Evolutionary conservation across 2,329 filamentous ascomycete genomes (phyloP), one percentile per base, ranked within the genome.

Genomic region (Fusarium sp.): DNA sequence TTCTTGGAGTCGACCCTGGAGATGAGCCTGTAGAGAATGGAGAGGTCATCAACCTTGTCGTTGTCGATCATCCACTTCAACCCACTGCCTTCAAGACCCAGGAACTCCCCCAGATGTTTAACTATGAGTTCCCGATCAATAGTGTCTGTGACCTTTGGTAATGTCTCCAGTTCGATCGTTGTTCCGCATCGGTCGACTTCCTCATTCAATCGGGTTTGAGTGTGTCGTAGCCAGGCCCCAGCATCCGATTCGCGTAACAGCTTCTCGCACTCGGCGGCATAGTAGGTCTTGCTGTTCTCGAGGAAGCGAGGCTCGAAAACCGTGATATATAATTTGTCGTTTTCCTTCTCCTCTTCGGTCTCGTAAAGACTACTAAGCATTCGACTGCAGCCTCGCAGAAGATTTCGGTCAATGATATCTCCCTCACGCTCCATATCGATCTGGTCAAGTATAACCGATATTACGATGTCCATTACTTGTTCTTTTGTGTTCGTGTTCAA

Each of bases 321-420:
- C 1, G 89, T 92, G 28, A 94, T 80, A 75, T 99, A 99, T 0
- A 99, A 83, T 73, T 94, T 96, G 40, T 92, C 87, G 44, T 87
- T 84, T 67, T 96, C 91, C 7, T 88, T 86, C 74, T 97, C 94
- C 6, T 89, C 85, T 56, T 94, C 88, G 0, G 89, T 90, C 76
- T 97, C 91, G 76, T 97, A 96, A 0, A 99, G 83, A 9, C 88
- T 88, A 75, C 96, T 95, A 7, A 99, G 85, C 94, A 99, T 97
- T 71, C 91, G 89, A 4, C 93, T 87, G 75, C 93, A 95, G 50
- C 92, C 91, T 68, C 93, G 91, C 70, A 98, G 88, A 6, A 97
- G 83, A 34, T 88, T 86, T 70, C 92, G 89, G 77, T 98, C 92
- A 62, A 98, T 94, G 15, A 93, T 87, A 72, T 97, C 94, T 26